A percentile compares a stretch with the other conserved stretches of the same genome.
Conservation (phyloP, 2,329 filamentous ascomycete genomes). For the Gremmenia infestans region DNA sequence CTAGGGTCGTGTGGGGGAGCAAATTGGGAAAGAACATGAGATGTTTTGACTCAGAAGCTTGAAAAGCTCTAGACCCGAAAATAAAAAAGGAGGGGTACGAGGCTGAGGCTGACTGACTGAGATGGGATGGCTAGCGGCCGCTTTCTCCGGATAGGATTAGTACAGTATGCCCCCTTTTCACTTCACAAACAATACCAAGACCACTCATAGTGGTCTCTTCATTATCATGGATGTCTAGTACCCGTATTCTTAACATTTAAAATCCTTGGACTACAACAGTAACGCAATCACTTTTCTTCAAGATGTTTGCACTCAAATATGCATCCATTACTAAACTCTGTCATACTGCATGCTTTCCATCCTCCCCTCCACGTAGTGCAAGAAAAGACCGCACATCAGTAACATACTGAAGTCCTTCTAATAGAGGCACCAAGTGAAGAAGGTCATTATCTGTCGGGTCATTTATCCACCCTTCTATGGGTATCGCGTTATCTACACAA, state of each 20-base stretch:
- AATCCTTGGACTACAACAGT: background rate
- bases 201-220: no score
- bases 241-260: background rate
- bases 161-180: background rate
- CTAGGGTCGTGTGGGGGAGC: background rate
- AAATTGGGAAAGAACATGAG: background rate
- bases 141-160: background rate
- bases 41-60: background rate
- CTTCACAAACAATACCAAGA: no score
- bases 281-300: background rate
- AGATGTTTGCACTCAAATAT: background rate
- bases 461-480: slow-evolving; percentile 98
- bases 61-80: background rate
- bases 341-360: slow-evolving; percentile 44
- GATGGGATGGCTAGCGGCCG: background rate
- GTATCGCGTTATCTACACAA: slow-evolving; percentile 85
- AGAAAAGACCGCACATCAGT: slow-evolving; percentile 91
- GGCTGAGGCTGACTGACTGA: background rate
- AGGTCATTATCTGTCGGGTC: slow-evolving; percentile 96
- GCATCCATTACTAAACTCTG: background rate
- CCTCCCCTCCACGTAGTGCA: slow-evolving; percentile 82
- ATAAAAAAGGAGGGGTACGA: background rate
- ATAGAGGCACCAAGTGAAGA: slow-evolving; percentile 82
- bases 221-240: no score
- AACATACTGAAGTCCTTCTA: slow-evolving; percentile 94